Evolutionary conservation across 495 filamentous ascomycete species (phyloP).

Genomic region (Tuber aestivum): DNA sequence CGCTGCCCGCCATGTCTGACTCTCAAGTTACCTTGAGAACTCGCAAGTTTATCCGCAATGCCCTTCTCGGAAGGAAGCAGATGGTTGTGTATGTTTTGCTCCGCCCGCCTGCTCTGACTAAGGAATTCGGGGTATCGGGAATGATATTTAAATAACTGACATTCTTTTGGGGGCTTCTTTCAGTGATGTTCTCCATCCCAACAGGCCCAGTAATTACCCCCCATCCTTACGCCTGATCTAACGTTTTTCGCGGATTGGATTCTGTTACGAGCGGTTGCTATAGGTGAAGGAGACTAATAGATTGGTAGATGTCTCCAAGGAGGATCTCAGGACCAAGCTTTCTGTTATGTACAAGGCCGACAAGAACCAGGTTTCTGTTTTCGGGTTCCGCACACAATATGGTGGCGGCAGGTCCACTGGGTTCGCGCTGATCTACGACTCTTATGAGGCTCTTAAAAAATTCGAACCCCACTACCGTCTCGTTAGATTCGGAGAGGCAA

Average conservation of each 20-base stretch:
- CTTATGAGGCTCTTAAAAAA: conserved; percentile 94
- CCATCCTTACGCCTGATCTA: background rate
- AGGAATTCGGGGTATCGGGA: conserved; percentile 3
- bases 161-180: conserved; percentile 12
- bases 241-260: background rate
- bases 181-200: conserved; percentile 99
- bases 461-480: conserved; percentile 98
- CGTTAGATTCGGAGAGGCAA: conserved; percentile 80
- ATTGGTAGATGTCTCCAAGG: conserved; percentile 75
- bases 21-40: conserved; percentile 90
- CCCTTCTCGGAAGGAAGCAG: conserved; percentile 96
- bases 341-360: conserved; percentile 91
- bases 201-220: conserved; percentile 59
- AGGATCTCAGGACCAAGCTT: conserved; percentile 92
- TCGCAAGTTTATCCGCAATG: conserved; percentile 99
- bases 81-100: conserved; percentile 94
- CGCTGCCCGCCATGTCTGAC: conserved; percentile 73
- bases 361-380: conserved; percentile 94
- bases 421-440: conserved; percentile 98
- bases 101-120: conserved; percentile 12
- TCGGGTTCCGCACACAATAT: conserved; percentile 96
- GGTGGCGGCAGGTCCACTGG: conserved; percentile 99
- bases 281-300: conserved; percentile 6
- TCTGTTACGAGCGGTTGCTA: background rate
- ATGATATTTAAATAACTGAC: conserved; percentile 14